Conservation (phyloP, 192 early-diverging fungal genomes). For the Tieghemiomyces parasiticus region DNA sequence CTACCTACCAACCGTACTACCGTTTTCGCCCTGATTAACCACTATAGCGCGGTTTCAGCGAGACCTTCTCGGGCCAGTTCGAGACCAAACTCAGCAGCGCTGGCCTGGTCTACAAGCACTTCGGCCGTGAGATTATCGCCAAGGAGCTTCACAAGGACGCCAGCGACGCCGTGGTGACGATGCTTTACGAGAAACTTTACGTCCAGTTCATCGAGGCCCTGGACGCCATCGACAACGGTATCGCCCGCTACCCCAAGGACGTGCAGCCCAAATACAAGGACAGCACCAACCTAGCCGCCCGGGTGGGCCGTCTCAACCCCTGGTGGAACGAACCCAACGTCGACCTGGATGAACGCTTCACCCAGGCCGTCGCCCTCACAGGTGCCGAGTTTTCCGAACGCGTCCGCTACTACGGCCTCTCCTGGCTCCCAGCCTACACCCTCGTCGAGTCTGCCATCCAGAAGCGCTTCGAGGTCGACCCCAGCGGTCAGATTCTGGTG, state of each 20-base stretch:
- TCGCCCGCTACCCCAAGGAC: slow-evolving; percentile 67
- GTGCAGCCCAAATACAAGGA: slow-evolving; percentile 71
- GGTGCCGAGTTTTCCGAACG: slow-evolving; percentile 58
- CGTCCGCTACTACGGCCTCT: slow-evolving; percentile 48
- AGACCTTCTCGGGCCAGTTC: slow-evolving; percentile 65
- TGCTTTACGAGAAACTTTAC: slow-evolving; percentile 74
- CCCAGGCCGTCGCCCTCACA: slow-evolving; percentile 53
- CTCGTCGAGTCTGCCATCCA: slow-evolving; percentile 65
- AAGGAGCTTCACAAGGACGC: slow-evolving; percentile 15
- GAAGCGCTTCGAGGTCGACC: slow-evolving; percentile 36
- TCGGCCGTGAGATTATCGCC: slow-evolving; percentile 67
- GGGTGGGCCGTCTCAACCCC: slow-evolving; percentile 79
- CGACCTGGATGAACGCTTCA: slow-evolving; percentile 52
- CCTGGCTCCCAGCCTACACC: slow-evolving; percentile 81
- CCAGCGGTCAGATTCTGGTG: slow-evolving; percentile 63
- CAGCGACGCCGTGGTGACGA: slow-evolving; percentile 37
- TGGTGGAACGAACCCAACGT: slow-evolving; percentile 84
- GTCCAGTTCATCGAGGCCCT: slow-evolving; percentile 64
- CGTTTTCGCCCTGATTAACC: too few species aligned
- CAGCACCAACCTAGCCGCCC: slow-evolving; percentile 58
- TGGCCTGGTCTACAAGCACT: slow-evolving; percentile 96
- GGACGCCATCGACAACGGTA: slow-evolving; percentile 89
- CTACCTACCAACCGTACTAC: too few species aligned
- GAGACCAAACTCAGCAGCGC: slow-evolving; percentile 83
- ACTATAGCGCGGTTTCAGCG: slow-evolving; percentile 71